Evolutionary conservation across 2,329 filamentous ascomycete genomes (phyloP).

Genomic region (Talaromyces sp.): DNA sequence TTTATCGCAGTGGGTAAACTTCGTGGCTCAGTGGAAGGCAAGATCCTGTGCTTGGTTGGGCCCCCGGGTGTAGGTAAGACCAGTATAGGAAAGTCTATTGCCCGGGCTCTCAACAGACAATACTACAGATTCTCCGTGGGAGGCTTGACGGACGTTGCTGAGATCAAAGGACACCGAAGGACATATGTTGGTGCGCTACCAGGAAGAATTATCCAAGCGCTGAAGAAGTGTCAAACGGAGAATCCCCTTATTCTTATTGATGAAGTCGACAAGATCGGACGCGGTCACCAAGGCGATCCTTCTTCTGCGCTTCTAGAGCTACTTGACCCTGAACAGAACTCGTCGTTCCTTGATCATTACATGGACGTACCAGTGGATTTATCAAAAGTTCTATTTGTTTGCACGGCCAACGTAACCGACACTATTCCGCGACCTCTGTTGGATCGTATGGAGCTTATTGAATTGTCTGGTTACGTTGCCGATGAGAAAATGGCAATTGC

Average conservation of each 20-base stretch:
- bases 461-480: slow-evolving; percentile 90
- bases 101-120: slow-evolving; percentile 84
- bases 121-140: slow-evolving; percentile 99
- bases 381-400: slow-evolving; percentile 96
- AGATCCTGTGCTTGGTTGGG: slow-evolving; percentile 96
- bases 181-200: slow-evolving; percentile 96
- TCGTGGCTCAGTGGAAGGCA: slow-evolving; percentile 92
- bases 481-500: slow-evolving; percentile 99
- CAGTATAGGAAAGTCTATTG: slow-evolving; percentile 97
- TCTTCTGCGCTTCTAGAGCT: slow-evolving; percentile 89
- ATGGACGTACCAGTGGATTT: slow-evolving; percentile 97
- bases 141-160: slow-evolving; percentile 91
- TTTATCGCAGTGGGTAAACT: slow-evolving; percentile 98
- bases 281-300: slow-evolving; percentile 93
- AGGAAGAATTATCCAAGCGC: slow-evolving; percentile 91
- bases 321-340: slow-evolving; percentile 95
- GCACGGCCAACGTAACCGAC: slow-evolving; percentile 98
- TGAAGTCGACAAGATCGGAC: slow-evolving; percentile 96
- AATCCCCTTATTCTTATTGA: slow-evolving; percentile 96
- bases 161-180: slow-evolving; percentile 95
- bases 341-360: slow-evolving; percentile 95
- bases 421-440: slow-evolving; percentile 91
- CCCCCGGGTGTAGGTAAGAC: slow-evolving; percentile 98
- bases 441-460: slow-evolving; percentile 96
- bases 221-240: slow-evolving; percentile 99